Conservation (phyloP, 2,329 filamentous ascomycete species). For the Fusarium subglutinans region DNA sequence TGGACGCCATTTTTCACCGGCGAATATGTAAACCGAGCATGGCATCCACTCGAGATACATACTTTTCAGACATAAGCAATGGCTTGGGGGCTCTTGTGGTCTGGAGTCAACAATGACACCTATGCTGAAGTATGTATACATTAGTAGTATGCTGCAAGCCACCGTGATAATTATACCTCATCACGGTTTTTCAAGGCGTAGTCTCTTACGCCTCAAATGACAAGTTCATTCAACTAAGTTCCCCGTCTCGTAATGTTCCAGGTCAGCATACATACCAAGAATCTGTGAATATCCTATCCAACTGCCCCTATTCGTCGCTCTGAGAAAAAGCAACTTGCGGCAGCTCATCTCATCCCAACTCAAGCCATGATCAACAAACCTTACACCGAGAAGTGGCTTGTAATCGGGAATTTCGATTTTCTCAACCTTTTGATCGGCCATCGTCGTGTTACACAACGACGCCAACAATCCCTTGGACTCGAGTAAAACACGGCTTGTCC, state of each 20-base stretch:
- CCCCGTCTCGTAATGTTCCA: not conserved
- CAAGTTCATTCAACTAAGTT: not conserved
- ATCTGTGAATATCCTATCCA: not conserved
- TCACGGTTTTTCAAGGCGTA: not conserved
- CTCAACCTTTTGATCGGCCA: not conserved
- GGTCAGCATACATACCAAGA: not conserved
- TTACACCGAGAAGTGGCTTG: constrained; percentile 9
- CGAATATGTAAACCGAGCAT: constrained; percentile 6
- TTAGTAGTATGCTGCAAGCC: not conserved
- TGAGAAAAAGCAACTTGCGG: constrained; percentile 22
- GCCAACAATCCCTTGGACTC: constrained; percentile 2
- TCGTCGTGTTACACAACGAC: constrained; percentile 17
- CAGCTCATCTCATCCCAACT: constrained; percentile 7
- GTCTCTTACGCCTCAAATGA: not conserved
- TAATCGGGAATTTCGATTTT: not conserved
- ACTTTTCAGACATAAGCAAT: constrained; percentile 7
- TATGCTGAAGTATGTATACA: not conserved
- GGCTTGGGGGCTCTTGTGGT: not conserved
- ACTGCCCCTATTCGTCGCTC: not conserved
- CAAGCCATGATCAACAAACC: not conserved
- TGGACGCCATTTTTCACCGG: constrained; percentile 1
- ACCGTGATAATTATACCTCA: not conserved
- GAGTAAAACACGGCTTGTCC: not conserved
- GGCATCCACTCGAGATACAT: constrained; percentile 3
- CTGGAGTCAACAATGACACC: not conserved